Conservation (phyloP, 1,139 yeast species). For the Hyphopichia fennica region DNA sequence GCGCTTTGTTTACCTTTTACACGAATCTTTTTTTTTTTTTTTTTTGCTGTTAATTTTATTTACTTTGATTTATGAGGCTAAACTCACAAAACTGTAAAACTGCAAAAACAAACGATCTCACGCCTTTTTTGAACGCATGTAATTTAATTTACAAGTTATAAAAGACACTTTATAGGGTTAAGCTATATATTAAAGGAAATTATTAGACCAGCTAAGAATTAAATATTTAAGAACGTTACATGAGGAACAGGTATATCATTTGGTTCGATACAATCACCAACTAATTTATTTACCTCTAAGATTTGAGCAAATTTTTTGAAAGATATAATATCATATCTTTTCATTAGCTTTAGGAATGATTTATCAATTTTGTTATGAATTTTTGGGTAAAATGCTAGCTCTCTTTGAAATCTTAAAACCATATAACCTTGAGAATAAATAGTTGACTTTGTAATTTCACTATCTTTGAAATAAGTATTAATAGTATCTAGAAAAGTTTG, state of each 20-base stretch:
- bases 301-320: constrained; percentile 1
- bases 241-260: background rate
- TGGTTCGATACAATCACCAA: background rate
- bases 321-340: background rate
- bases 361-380: background rate
- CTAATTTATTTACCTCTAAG: background rate
- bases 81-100: no score
- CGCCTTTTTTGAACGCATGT: no score
- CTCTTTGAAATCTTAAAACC: background rate
- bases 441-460: background rate
- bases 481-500: background rate
- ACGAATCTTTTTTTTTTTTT: no score
- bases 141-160: no score
- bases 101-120: no score
- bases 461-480: background rate
- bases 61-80: no score
- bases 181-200: no score
- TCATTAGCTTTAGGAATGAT: background rate
- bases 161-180: no score
- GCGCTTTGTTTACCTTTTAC: no score
- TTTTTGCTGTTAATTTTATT: no score
- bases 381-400: background rate
- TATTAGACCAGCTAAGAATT: background rate
- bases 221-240: background rate
- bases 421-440: background rate